Percentiles rank a stretch among this genome's conserved stretches.
These are phyloP conservation scores for Fusarium sp. DNA, from an alignment of 2,329 filamentous ascomycete species.

Conservation along the genomic window DNA sequence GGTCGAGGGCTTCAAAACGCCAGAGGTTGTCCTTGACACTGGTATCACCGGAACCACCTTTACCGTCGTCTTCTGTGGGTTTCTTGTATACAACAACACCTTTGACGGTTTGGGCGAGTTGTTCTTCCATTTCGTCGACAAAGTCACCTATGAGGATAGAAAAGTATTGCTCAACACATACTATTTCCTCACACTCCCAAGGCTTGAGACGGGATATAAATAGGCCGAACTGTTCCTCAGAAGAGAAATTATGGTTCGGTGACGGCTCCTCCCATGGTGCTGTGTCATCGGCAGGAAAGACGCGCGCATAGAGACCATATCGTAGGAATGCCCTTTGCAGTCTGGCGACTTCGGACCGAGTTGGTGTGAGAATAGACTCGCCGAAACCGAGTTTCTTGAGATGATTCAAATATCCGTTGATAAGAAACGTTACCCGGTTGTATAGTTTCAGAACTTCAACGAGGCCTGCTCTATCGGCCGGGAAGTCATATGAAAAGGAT, in stretches of 20 bases:
- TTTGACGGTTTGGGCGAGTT: background rate
- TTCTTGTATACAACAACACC: too few relatives aligned
- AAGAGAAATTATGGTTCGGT: background rate
- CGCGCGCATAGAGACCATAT: background rate
- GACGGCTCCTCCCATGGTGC: background rate
- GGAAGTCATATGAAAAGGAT: background rate
- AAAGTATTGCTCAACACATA: background rate
- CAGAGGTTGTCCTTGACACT: rapidly evolving
- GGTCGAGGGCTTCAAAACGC: background rate
- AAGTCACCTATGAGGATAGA: background rate
- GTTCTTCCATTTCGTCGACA: background rate
- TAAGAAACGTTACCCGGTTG: background rate
- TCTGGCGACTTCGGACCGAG: background rate
- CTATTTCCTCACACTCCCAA: conserved; percentile 1
- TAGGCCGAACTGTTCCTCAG: background rate
- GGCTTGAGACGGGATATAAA: background rate
- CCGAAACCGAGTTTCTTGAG: too few relatives aligned
- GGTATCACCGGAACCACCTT: background rate
- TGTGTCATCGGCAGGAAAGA: background rate
- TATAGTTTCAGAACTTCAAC: background rate
- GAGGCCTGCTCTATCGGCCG: background rate
- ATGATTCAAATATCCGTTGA: background rate
- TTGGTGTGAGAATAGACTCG: background rate
- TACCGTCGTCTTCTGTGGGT: too few relatives aligned
- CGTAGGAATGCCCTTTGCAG: background rate